Conservation (phyloP, 1,284 basidiomycete species). For the Fomes fomentarius region DNA sequence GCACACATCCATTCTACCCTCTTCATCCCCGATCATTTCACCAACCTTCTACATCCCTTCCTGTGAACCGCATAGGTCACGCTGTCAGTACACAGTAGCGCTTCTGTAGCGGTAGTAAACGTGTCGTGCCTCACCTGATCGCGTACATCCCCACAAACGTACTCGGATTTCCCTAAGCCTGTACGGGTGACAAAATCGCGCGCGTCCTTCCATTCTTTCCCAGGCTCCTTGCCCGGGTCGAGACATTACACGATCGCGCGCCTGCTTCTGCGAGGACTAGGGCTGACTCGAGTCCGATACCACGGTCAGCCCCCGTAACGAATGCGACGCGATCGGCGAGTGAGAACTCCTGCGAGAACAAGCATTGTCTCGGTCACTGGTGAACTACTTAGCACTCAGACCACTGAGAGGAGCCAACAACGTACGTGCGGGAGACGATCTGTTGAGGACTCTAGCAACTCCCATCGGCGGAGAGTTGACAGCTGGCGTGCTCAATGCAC, state of each 20-base stretch:
- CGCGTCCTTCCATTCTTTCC: conserved; percentile 66
- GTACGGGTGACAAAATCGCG: conserved; percentile 52
- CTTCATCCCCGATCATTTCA: conserved; percentile 61
- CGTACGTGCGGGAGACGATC: conserved; percentile 18
- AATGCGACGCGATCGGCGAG: conserved; percentile 75
- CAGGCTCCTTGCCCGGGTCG: conserved; percentile 68
- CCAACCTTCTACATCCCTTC: conserved; percentile 53
- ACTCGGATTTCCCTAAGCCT: conserved; percentile 53
- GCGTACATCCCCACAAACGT: conserved; percentile 65
- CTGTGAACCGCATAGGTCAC: no score
- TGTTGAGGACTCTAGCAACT: conserved; percentile 60
- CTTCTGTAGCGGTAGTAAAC: no score
- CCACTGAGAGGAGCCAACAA: background rate
- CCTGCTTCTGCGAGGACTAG: conserved; percentile 78
- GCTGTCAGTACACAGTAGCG: no score
- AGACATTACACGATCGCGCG: conserved; percentile 77
- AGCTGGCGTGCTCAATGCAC: no score
- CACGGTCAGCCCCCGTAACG: conserved; percentile 79
- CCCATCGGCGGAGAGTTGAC: no score
- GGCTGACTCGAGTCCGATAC: conserved; percentile 83
- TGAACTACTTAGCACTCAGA: no score
- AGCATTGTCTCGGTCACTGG: no score
- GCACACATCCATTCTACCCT: conserved; percentile 72
- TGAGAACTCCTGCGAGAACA: conserved; percentile 73
- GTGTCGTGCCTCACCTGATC: conserved; percentile 43